A percentile compares a stretch with the other conserved stretches of the same genome.
phyloP scores from a whole-genome alignment of 192 early-diverging fungal species.

The Dissophora globulifera region DNA sequence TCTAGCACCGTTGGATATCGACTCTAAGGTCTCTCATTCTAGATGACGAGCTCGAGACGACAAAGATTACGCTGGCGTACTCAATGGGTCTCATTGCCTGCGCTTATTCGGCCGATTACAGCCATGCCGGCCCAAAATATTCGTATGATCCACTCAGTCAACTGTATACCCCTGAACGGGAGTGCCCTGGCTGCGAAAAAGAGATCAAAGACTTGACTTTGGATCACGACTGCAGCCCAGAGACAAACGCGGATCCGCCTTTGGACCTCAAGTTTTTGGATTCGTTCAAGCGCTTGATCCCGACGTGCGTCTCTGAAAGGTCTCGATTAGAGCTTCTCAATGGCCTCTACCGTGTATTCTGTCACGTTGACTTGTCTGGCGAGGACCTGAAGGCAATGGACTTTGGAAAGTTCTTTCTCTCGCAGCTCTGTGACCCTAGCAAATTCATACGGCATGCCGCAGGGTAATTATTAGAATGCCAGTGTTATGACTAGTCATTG shows the following conservation, averaged over 20 bases:
- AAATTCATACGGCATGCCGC: conserved; percentile 4
- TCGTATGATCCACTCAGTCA: not conserved
- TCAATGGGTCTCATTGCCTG: conserved; percentile 26
- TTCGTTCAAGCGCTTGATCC: conserved; percentile 20
- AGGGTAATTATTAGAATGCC: conserved; percentile 17
- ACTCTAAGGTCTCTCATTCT: conserved; percentile 5
- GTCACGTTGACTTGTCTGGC: conserved; percentile 9
- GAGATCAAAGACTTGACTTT: not conserved
- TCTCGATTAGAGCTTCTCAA: conserved; percentile 11
- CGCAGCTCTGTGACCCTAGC: conserved; percentile 4
- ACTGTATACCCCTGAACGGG: not conserved
- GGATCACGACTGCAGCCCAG: not conserved
- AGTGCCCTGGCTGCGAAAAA: not conserved
- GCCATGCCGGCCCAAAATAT: conserved; percentile 2
- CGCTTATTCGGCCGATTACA: too few relatives aligned
- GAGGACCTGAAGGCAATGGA: conserved; percentile 11
- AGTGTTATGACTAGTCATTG: too few relatives aligned
- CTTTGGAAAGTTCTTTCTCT: conserved; percentile 26
- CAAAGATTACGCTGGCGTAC: conserved; percentile 5
- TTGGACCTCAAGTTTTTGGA: conserved; percentile 14
- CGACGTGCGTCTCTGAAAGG: not conserved
- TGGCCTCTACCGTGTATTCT: conserved; percentile 29
- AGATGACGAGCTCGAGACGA: conserved; percentile 6
- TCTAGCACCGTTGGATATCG: not conserved
- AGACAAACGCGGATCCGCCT: not conserved